Base-by-base conservation (phyloP, 345 rosid genomes). In the Salix exigua region DNA sequence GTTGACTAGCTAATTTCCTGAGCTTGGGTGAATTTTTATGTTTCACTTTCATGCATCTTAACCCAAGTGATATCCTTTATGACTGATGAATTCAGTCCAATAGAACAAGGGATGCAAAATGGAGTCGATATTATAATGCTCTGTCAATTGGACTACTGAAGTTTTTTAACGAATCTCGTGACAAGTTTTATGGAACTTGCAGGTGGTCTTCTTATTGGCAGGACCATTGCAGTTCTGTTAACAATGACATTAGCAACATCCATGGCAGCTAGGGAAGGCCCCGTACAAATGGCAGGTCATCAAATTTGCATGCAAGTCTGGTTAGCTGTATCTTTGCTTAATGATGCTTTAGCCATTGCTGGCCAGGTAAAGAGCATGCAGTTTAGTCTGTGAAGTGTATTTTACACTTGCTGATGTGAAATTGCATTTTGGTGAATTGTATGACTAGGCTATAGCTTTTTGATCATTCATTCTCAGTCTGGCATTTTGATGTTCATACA, bases 311-410 rank as follows among this genome's bases (percentile, higher is more conserved):
- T 92, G 77, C 88, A 91, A 88, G 82, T 93, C 33, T 95, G 99
- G 99, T 83, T 95, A 88, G 88, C 99, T 4, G 84, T 93, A 46
- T 95, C 99, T 80, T 78, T 93, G 87, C 91, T 93, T 77, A 91
- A 91, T 73, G 99, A 95, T 86, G 98, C 98, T 73, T 85, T 95
- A 80, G 99, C 99, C 76, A 87, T 95, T 73, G 93, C 98, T 77
- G 99, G 92, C 65, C 99, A 95, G 97, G 99, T 91, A 80, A 58
- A 50, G 53, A 38, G 60, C 70, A 53, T 50, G 71, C 48, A 18
- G 51, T 16, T 46, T 46, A 10, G 51, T 46, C 64, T 53, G 42
- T 31, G 46, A 46, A 23, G 33, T 64, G 70, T 63, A 44, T 73
- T 75, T 76, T 44, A 51, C 21, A 4, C 25, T 6, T 37, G 68